Percentiles rank a stretch among this genome's conserved stretches.
Conservation (phyloP, 2,329 filamentous ascomycete species). For the Apiospora phragmitis region DNA sequence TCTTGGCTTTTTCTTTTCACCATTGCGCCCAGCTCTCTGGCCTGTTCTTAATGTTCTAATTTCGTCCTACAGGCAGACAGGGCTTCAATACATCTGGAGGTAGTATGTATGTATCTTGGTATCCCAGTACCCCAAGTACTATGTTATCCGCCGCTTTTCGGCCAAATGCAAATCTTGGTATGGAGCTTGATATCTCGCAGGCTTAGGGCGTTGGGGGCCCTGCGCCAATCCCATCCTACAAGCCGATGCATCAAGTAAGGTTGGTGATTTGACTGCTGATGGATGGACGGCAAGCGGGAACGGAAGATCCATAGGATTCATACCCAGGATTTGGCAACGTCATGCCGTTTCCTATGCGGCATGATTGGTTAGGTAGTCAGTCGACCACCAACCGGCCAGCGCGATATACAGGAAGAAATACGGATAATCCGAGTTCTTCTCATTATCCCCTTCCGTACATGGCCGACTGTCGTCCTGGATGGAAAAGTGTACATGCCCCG, state of each 20-base stretch:
- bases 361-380: neutral
- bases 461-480: neutral
- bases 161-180: constrained; percentile 7
- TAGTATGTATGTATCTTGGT: neutral
- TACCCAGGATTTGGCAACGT: neutral
- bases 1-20: neutral
- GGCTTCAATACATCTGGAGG: neutral
- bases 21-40: too few species aligned
- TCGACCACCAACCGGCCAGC: neutral
- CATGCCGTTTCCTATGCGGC: neutral
- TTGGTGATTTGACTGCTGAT: neutral
- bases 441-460: neutral
- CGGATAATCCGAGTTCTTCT: neutral
- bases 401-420: neutral
- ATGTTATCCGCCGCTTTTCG: neutral
- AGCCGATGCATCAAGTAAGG: neutral
- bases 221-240: neutral
- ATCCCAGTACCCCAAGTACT: neutral
- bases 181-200: constrained; percentile 1
- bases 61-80: neutral
- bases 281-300: neutral
- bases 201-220: constrained; percentile 2
- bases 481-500: neutral
- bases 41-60: neutral
- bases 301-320: neutral